A percentile compares a stretch with the other conserved stretches of the same genome.
These are phyloP conservation scores for Inonotus hispidus DNA, from an alignment of 1,284 basidiomycete genomes.

Conservation along the genomic window DNA sequence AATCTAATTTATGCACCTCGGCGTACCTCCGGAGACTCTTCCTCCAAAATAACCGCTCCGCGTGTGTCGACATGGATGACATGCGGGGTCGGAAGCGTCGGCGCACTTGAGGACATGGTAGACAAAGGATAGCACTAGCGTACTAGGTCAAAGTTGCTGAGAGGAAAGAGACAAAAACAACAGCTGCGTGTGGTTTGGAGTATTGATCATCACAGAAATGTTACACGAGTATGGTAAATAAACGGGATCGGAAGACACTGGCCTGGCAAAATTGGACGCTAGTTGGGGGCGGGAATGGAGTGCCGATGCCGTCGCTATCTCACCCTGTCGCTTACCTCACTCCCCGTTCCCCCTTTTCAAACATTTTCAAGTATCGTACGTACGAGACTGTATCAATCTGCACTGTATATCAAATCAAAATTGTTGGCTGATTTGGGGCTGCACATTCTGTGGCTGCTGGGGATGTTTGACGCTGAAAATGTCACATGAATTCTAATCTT, in stretches of 20 bases:
- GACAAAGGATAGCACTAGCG: not conserved
- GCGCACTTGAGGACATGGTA: conserved; percentile 28
- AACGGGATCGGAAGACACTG: conserved; percentile 5
- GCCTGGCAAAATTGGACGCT: not conserved
- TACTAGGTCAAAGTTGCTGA: not conserved
- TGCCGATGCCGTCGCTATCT: conserved; percentile 8
- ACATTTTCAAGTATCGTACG: too few relatives aligned
- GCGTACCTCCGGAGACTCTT: conserved; percentile 88
- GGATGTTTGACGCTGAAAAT: not conserved
- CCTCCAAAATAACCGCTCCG: conserved; percentile 84
- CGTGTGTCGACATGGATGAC: conserved; percentile 83
- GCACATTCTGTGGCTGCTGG: too few relatives aligned
- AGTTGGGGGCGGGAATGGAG: not conserved
- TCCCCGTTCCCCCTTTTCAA: conserved; percentile 1
- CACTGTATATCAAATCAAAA: not conserved
- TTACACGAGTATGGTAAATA: conserved; percentile 14
- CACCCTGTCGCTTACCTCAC: conserved; percentile 6
- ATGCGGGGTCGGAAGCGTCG: conserved; percentile 58
- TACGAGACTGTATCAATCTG: not conserved
- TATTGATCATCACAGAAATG: not conserved
- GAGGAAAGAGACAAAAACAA: not conserved
- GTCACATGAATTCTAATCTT: not conserved
- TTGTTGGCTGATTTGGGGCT: too few relatives aligned
- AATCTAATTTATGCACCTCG: conserved; percentile 14
- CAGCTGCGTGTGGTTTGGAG: not conserved